phyloP scores from a whole-genome alignment of 495 filamentous ascomycete genomes.

The Penicillium longicatenatum region DNA sequence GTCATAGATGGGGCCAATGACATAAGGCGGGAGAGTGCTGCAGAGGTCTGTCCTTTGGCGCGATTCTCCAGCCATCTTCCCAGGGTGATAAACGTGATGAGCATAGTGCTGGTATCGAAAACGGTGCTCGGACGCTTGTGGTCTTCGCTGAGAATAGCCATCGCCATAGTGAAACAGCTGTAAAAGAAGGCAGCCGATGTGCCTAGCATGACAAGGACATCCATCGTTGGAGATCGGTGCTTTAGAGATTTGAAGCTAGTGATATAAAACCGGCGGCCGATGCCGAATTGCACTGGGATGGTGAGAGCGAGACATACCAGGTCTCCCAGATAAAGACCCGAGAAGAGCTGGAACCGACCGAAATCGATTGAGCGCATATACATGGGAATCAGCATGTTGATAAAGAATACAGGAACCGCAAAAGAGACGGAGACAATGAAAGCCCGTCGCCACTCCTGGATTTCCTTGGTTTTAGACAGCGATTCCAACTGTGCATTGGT shows the following conservation, averaged over 20 bases:
- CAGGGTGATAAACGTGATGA: slow-evolving; percentile 93
- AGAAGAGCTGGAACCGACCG: slow-evolving; percentile 61
- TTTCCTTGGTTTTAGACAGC: slow-evolving; percentile 92
- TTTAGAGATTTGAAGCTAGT: slow-evolving; percentile 88
- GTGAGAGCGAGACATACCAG: slow-evolving; percentile 80
- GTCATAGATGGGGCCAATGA: slow-evolving; percentile 94
- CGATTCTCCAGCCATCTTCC: slow-evolving; percentile 92
- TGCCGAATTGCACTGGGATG: slow-evolving; percentile 93
- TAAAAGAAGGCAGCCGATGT: slow-evolving; percentile 99
- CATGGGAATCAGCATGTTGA: slow-evolving; percentile 92
- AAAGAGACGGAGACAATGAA: slow-evolving; percentile 76
- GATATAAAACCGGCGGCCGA: slow-evolving; percentile 89
- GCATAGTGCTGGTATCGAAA: slow-evolving; percentile 98
- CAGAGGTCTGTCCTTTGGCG: slow-evolving; percentile 95
- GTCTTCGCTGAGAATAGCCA: slow-evolving; percentile 68
- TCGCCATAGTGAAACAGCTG: slow-evolving; percentile 83
- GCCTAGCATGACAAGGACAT: slow-evolving; percentile 90
- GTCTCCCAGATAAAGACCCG: slow-evolving; percentile 86
- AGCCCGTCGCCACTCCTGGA: slow-evolving; percentile 83
- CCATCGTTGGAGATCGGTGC: slow-evolving; percentile 94
- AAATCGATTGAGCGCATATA: slow-evolving; percentile 70
- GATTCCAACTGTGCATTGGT: slow-evolving; percentile 97
- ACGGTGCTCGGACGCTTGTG: slow-evolving; percentile 81
- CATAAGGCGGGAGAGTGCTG: slow-evolving; percentile 93
- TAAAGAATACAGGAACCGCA: slow-evolving; percentile 87